Conservation (phyloP, 352 stramenopile genomes). For the Pythium brassicae region DNA sequence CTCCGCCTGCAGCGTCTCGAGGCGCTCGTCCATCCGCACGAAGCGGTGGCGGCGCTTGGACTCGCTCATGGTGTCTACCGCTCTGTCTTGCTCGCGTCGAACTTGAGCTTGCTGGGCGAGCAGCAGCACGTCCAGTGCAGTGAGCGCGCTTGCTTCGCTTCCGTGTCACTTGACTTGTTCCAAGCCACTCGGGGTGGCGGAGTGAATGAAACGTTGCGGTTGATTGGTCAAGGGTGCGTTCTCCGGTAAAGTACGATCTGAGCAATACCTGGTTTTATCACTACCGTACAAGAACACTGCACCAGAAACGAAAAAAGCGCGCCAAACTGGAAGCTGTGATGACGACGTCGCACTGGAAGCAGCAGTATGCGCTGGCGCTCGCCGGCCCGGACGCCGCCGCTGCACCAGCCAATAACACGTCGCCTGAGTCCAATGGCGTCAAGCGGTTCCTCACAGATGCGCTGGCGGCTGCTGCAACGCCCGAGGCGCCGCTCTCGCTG, state of each 20-base stretch:
- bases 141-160: no score
- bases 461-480: neutral
- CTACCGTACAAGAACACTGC: neutral
- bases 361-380: conserved; percentile 12
- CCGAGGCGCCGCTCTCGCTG: conserved; percentile 5
- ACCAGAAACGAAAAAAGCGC: neutral
- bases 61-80: conserved; percentile 10
- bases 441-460: conserved; percentile 9
- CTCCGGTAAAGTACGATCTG: neutral
- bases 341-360: conserved; percentile 4
- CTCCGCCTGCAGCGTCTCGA: conserved; percentile 72
- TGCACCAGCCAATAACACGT: neutral
- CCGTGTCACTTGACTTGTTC: no score
- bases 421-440: neutral
- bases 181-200: neutral
- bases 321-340: neutral
- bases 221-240: neutral
- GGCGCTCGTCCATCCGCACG: conserved; percentile 77
- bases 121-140: neutral
- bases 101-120: neutral
- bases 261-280: neutral
- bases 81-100: neutral
- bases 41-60: conserved; percentile 80
- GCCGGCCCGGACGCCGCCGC: neutral
- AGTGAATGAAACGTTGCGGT: conserved; percentile 2